phyloP scores from a whole-genome alignment of 495 filamentous ascomycete species.

The Neurospora sublineolata region DNA sequence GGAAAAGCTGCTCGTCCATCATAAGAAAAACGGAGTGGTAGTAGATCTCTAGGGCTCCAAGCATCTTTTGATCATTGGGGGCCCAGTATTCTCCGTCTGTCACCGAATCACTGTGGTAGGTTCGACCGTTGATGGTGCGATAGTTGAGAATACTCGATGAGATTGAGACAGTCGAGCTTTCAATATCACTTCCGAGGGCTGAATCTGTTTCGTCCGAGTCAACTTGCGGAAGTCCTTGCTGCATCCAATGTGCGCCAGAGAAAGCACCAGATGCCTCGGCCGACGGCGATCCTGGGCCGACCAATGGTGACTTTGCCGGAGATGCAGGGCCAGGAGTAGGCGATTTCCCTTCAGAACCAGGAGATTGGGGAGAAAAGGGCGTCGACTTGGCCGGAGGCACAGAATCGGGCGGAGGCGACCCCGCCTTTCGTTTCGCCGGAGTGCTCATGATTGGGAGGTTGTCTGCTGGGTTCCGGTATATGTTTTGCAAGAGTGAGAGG shows the following conservation, averaged over 20 bases:
- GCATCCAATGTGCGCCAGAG: background rate
- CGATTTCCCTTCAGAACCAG: background rate
- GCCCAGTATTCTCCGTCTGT: background rate
- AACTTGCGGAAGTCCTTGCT: background rate
- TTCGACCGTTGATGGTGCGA: conserved; percentile 26
- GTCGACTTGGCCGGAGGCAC: background rate
- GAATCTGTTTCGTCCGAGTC: background rate
- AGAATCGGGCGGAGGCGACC: background rate
- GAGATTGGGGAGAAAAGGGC: background rate
- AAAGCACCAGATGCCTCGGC: background rate
- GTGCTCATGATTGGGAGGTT: background rate
- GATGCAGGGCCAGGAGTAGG: background rate
- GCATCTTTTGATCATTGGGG: background rate
- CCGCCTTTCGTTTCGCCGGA: background rate
- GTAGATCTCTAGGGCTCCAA: background rate
- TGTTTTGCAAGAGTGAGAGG: background rate
- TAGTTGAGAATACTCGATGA: conserved; percentile 34
- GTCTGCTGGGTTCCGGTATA: background rate
- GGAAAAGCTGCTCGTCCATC: background rate
- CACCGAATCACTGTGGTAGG: conserved; percentile 19
- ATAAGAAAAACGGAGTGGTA: background rate
- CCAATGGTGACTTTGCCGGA: background rate
- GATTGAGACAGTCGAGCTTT: conserved; percentile 28
- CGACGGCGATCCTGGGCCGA: background rate
- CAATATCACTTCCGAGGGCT: background rate